Base-by-base conservation (phyloP, 148 eudicot genomes). In the Camellia japonica region DNA sequence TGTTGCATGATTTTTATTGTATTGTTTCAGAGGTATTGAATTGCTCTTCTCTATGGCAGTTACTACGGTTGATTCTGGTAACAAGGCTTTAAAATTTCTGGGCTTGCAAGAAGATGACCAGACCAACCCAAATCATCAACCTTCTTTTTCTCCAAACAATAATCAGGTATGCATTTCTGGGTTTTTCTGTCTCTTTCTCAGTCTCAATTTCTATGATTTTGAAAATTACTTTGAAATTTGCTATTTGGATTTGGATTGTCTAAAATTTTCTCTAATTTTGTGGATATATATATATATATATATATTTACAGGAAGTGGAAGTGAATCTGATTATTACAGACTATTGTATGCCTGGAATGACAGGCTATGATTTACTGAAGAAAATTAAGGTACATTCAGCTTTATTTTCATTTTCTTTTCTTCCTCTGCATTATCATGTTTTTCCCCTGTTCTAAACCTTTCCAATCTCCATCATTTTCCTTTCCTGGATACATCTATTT, bases 271-370 rank as follows among this genome's bases (percentile, higher is more conserved):
- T 81, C 44, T n/a, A 5, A 19, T 20, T 74, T 68, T 71, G 44
- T 18, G 60, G 44, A 16, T 76, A 30, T 30, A 30, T 30, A 30
- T 30, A 30, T 1, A 30, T 30, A 30, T 30, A 23, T 23, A 30
- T 30, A 30, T 30, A 23, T 77, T 84, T 84, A 6, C 86, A 95
- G 94, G 94, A 87, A 69, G 90, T 88, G 78, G 88, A 88, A 82
- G 96, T 95, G 82, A 95, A 95, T 87, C 89, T 95, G 74, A 88
- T 95, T 43, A 95, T 95, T 58, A 93, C 98, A 77, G 98, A 95
- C 82, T 95, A 95, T 71, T 95, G 94, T 81, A 95, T 95, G 98
- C 98, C 98, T 75, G 97, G 93, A 67, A 95, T 95, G 97, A 95
- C 97, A 73, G 98, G 98, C 77, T 95, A 95, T 88, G 98, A 95